A percentile compares a stretch with the other conserved stretches of the same genome.
These are phyloP conservation scores for Gnaphalium uliginosum DNA, from an alignment of 129 eudicot genomes.

Conservation along the genomic window DNA sequence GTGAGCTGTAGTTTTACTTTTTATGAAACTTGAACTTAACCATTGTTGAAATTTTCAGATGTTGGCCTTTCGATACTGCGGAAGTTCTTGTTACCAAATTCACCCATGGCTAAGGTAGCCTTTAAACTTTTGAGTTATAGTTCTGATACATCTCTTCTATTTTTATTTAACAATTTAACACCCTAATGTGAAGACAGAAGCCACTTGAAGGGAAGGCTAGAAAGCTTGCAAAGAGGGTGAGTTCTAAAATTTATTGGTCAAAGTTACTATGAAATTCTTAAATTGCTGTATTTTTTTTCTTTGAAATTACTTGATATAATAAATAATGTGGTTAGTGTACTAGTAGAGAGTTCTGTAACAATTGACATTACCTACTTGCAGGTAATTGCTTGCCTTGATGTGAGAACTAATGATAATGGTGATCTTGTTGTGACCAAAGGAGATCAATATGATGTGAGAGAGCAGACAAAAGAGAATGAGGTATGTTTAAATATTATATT, in stretches of 20 bases:
- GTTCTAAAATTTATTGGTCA: conserved; percentile 25
- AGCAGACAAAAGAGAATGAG: conserved; percentile 83
- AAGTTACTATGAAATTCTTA: conserved; percentile 5
- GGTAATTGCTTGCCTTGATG: conserved; percentile 99
- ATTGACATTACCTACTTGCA: conserved; percentile 23
- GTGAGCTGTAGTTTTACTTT: not conserved
- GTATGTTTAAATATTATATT: conserved; percentile 28
- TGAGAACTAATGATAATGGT: conserved; percentile 93
- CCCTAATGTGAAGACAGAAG: conserved; percentile 80
- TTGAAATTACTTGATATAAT: not conserved
- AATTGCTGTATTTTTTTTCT: not conserved
- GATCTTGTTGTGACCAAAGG: conserved; percentile 99
- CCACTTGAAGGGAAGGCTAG: conserved; percentile 81
- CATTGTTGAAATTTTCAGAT: conserved; percentile 45
- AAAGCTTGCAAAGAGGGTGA: conserved; percentile 97
- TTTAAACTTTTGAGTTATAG: conserved; percentile 5
- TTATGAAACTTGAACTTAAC: conserved; percentile 11
- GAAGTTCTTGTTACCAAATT: conserved; percentile 72
- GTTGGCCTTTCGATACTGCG: conserved; percentile 85
- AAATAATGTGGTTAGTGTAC: not conserved
- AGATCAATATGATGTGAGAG: conserved; percentile 98
- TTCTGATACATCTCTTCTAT: not conserved
- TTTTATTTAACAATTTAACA: conserved; percentile 39
- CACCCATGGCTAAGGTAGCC: conserved; percentile 63
- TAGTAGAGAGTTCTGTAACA: conserved; percentile 13